Evolutionary conservation across 805 yeast genomes (phyloP).

Genomic region (Lipomyces orientalis): DNA sequence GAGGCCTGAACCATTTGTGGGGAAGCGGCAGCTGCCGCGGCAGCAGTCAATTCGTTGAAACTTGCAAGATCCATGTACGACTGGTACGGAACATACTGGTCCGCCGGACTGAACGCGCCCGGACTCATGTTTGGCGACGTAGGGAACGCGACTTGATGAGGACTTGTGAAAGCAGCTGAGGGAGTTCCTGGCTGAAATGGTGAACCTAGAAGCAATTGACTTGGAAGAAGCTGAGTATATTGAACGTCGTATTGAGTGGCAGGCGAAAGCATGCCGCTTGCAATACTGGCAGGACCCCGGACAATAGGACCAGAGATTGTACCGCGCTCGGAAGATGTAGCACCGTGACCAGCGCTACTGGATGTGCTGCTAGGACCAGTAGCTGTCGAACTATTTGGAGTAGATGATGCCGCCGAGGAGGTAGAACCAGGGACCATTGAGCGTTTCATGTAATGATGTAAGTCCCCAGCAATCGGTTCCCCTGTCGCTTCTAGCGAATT

Average conservation of each 20-base stretch:
- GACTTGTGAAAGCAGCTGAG: constrained; percentile 30
- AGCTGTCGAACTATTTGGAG: constrained; percentile 2
- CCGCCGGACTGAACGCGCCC: constrained; percentile 26
- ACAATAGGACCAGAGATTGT: constrained; percentile 2
- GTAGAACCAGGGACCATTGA: constrained; percentile 1
- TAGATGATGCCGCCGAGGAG: background rate
- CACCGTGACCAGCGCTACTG: background rate
- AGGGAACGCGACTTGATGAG: constrained; percentile 31
- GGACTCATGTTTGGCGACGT: constrained; percentile 37
- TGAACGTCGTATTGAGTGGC: constrained; percentile 43
- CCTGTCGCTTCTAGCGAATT: background rate
- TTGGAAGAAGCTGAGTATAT: constrained; percentile 45
- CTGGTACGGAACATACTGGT: constrained; percentile 33
- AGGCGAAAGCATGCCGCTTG: constrained; percentile 23
- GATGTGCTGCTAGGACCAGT: constrained; percentile 1
- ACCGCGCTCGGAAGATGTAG: constrained; percentile 2
- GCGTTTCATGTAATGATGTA: background rate
- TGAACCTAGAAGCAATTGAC: constrained; percentile 47
- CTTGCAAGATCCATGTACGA: constrained; percentile 35
- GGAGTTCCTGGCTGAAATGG: constrained; percentile 48
- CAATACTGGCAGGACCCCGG: background rate
- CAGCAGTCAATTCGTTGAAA: constrained; percentile 22
- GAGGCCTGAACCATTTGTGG: constrained; percentile 33
- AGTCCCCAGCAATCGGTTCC: background rate
- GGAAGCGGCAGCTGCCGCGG: constrained; percentile 29